Conservation (phyloP, 1,284 basidiomycete species). For the Boletus sp. region DNA sequence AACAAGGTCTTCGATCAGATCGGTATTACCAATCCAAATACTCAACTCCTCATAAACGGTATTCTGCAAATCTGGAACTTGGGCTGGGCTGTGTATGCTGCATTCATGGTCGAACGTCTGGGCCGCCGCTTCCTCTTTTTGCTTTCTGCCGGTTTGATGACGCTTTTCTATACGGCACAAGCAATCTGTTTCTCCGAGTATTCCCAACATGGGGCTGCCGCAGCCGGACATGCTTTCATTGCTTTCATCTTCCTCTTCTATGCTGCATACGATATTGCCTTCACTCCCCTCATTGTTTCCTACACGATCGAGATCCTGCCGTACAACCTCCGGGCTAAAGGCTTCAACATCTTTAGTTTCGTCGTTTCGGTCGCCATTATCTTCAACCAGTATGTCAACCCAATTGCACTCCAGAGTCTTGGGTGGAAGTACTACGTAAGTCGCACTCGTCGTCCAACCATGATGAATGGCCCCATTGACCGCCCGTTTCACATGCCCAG, state of each 20-base stretch:
- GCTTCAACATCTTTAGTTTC: constrained; percentile 74
- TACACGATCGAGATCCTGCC: constrained; percentile 80
- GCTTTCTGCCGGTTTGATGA: constrained; percentile 66
- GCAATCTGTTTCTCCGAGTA: constrained; percentile 73
- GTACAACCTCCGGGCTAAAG: constrained; percentile 74
- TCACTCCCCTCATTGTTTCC: constrained; percentile 73
- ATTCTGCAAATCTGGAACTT: constrained; percentile 79
- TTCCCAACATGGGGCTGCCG: constrained; percentile 44
- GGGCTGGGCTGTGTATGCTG: constrained; percentile 60
- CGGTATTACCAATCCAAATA: constrained; percentile 65
- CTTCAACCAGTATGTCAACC: constrained; percentile 85
- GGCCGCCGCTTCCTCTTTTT: constrained; percentile 72
- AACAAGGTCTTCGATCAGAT: constrained; percentile 71
- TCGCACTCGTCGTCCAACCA: constrained; percentile 10
- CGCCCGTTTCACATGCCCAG: constrained; percentile 30
- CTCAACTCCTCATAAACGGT: constrained; percentile 72
- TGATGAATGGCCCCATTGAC: background rate
- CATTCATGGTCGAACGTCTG: constrained; percentile 59
- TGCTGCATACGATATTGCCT: constrained; percentile 70
- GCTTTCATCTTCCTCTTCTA: constrained; percentile 81
- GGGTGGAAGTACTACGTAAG: constrained; percentile 68
- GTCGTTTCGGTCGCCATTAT: constrained; percentile 66
- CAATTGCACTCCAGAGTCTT: constrained; percentile 62
- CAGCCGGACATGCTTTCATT: constrained; percentile 68
- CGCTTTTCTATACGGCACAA: constrained; percentile 69